Conservation (phyloP, 768 basidiomycete species). For the Rhodosporidiobolus sp. region DNA sequence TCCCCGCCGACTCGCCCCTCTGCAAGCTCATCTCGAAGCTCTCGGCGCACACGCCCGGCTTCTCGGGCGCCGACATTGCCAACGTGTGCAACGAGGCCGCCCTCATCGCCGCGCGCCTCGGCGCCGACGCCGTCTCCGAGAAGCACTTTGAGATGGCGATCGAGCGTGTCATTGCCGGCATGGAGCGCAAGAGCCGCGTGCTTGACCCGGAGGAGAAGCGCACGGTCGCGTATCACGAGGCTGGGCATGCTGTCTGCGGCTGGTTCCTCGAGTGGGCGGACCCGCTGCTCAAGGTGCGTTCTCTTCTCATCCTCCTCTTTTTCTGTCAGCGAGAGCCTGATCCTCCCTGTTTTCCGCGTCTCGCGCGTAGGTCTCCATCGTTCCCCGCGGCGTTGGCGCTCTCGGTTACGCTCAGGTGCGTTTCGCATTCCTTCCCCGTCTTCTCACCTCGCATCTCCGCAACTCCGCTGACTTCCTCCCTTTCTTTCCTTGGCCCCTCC, state of each 20-base stretch:
- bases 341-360: slow-evolving; percentile 59
- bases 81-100: slow-evolving; percentile 99
- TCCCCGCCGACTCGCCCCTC: slow-evolving; percentile 52
- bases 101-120: slow-evolving; percentile 82
- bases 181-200: slow-evolving; percentile 92
- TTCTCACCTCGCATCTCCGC: neutral
- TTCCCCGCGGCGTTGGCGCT: slow-evolving; percentile 83
- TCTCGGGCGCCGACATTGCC: slow-evolving; percentile 97
- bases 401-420: slow-evolving; percentile 82
- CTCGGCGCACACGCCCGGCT: slow-evolving; percentile 92
- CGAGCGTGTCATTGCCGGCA: slow-evolving; percentile 92
- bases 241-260: slow-evolving; percentile 95
- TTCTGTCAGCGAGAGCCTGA: neutral
- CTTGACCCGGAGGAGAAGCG: slow-evolving; percentile 95
- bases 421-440: neutral
- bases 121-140: slow-evolving; percentile 72
- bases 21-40: slow-evolving; percentile 77
- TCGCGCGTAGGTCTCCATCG: slow-evolving; percentile 85
- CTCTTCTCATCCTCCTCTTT: slow-evolving; percentile 51
- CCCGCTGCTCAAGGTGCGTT: slow-evolving; percentile 81
- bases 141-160: slow-evolving; percentile 94
- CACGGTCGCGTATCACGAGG: slow-evolving; percentile 98
- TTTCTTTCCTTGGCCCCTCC: neutral
- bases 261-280: slow-evolving; percentile 99
- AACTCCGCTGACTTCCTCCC: neutral